Conservation (phyloP, 805 yeast species). For the Metschnikowia shivogae region DNA sequence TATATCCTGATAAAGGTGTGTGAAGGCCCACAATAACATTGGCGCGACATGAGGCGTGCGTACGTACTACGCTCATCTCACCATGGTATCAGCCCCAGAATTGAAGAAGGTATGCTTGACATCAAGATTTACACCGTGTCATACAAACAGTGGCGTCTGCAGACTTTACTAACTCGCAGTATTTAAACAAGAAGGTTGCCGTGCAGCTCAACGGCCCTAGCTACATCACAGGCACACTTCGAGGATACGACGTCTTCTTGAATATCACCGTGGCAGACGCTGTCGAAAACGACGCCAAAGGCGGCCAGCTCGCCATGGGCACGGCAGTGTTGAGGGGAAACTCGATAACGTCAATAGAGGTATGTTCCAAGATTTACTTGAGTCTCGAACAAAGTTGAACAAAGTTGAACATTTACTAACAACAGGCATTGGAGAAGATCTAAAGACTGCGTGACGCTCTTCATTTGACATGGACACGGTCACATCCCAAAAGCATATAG, state of each 20-base stretch:
- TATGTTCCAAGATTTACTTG: slow-evolving; percentile 22
- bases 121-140: neutral
- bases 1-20: too few species aligned
- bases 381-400: neutral
- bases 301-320: slow-evolving; percentile 56
- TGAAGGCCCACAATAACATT: neutral
- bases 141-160: neutral
- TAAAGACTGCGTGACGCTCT: neutral
- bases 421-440: slow-evolving; percentile 9
- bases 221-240: slow-evolving; percentile 69
- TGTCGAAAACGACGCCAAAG: slow-evolving; percentile 51
- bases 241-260: slow-evolving; percentile 83
- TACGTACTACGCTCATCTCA: slow-evolving; percentile 1
- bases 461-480: neutral
- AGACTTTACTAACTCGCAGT: slow-evolving; percentile 39
- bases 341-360: slow-evolving; percentile 70
- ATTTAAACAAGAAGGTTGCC: slow-evolving; percentile 71
- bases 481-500: neutral
- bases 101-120: slow-evolving; percentile 47
- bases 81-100: slow-evolving; percentile 62
- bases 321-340: slow-evolving; percentile 75
- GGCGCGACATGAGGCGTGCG: neutral
- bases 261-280: slow-evolving; percentile 72
- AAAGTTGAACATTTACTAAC: slow-evolving; percentile 6
- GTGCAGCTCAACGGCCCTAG: slow-evolving; percentile 78